Conservation (phyloP, 352 stramenopile genomes). For the Globisporangium abappressorium region DNA sequence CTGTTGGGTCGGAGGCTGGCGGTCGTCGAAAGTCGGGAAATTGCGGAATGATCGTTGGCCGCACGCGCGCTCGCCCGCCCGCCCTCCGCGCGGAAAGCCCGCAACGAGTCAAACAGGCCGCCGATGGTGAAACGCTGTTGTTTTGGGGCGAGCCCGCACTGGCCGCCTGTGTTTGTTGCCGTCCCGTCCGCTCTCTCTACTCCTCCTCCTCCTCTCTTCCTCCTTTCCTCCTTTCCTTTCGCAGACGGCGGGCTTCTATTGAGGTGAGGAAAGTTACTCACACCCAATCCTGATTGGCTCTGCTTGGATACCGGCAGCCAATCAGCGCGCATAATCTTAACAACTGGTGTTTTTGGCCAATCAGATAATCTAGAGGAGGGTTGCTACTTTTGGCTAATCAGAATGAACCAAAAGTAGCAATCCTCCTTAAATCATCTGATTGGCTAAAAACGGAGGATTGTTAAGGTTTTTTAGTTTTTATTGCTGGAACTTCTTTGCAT, state of each 20-base stretch:
- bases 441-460: too few species aligned
- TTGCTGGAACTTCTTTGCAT: not conserved
- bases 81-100: not conserved
- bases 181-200: not conserved
- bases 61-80: not conserved
- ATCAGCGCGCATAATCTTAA: not conserved
- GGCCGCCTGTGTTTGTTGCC: slow-evolving; percentile 4
- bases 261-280: not conserved
- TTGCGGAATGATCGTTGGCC: slow-evolving; percentile 53
- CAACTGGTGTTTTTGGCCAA: not conserved
- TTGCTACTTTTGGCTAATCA: too few species aligned
- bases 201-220: not conserved
- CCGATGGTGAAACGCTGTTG: not conserved
- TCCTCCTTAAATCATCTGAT: too few species aligned
- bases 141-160: not conserved
- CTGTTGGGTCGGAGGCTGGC: slow-evolving; percentile 4
- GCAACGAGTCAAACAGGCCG: slow-evolving; percentile 9
- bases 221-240: not conserved
- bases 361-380: not conserved
- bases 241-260: slow-evolving; percentile 1
- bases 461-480: not conserved
- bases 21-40: slow-evolving; percentile 50
- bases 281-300: not conserved
- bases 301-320: not conserved
- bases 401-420: too few species aligned